Evolutionary conservation across 2,329 filamentous ascomycete genomes (phyloP).

Genomic region (Pseudogymnoascus sp.): DNA sequence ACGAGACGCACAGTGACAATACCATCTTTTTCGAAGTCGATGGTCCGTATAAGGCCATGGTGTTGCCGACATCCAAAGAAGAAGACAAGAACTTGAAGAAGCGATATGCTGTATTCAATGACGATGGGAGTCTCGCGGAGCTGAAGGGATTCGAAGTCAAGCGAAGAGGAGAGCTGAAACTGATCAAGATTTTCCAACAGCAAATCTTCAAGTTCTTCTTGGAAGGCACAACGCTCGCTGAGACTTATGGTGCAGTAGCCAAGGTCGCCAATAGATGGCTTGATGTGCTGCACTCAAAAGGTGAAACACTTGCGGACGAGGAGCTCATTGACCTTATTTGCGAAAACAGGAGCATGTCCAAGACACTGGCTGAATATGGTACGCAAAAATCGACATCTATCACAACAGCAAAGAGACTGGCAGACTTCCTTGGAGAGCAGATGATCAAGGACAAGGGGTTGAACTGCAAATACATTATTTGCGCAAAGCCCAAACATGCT

Average conservation of each 20-base stretch:
- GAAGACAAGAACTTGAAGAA: conserved; percentile 99
- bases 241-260: conserved; percentile 86
- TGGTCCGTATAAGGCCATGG: conserved; percentile 95
- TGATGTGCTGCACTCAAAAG: conserved; percentile 84
- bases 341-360: conserved; percentile 96
- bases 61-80: conserved; percentile 93
- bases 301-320: conserved; percentile 84
- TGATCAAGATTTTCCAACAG: conserved; percentile 99
- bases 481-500: conserved; percentile 72
- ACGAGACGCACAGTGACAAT: conserved; percentile 96
- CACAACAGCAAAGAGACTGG: conserved; percentile 87
- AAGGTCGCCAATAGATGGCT: conserved; percentile 95
- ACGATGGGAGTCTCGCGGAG: conserved; percentile 90
- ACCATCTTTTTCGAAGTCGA: conserved; percentile 99
- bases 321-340: conserved; percentile 99
- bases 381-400: conserved; percentile 97
- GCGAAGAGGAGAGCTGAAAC: conserved; percentile 91
- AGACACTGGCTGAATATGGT: conserved; percentile 94
- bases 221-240: conserved; percentile 75
- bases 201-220: conserved; percentile 99
- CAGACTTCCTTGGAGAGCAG: conserved; percentile 92
- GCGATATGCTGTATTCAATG: conserved; percentile 96
- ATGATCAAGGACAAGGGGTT: conserved; percentile 99
- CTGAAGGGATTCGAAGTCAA: conserved; percentile 98
- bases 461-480: conserved; percentile 99